These are phyloP conservation scores for Acmispon strigosus DNA, from an alignment of 306 rosid genomes.

Conservation along the genomic window DNA sequence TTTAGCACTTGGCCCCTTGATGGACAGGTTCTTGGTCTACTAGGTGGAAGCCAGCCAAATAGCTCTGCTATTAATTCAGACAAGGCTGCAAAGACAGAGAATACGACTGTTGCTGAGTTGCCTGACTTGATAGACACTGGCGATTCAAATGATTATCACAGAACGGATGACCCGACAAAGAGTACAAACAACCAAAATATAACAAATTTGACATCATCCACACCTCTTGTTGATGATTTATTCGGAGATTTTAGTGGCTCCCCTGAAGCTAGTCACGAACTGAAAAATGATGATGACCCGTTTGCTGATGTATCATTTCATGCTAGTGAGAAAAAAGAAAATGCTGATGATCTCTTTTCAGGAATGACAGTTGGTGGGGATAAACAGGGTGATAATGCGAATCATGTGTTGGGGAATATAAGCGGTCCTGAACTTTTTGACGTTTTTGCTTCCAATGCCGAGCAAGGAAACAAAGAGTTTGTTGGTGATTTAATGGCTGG, in stretches of 20 bases:
- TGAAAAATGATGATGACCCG: slow-evolving; percentile 71
- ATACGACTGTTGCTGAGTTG: slow-evolving; percentile 40
- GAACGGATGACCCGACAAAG: slow-evolving; percentile 28
- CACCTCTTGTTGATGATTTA: slow-evolving; percentile 75
- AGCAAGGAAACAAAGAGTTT: slow-evolving; percentile 41
- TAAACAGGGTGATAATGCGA: slow-evolving; percentile 35
- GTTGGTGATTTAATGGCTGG: slow-evolving; percentile 57
- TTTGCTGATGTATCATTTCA: slow-evolving; percentile 93
- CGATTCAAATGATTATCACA: slow-evolving; percentile 41
- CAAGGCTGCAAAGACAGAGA: slow-evolving; percentile 38
- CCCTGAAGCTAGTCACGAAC: slow-evolving; percentile 35
- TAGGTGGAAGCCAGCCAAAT: slow-evolving; percentile 63
- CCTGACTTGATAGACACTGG: slow-evolving; percentile 88
- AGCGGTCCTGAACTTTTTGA: slow-evolving; percentile 55
- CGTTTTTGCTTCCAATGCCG: slow-evolving; percentile 54
- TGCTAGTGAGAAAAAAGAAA: slow-evolving; percentile 47
- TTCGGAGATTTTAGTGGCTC: slow-evolving; percentile 63
- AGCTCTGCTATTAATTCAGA: slow-evolving; percentile 39
- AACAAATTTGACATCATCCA: slow-evolving; percentile 35
- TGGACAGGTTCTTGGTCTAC: slow-evolving; percentile 73
- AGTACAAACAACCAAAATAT: slow-evolving; percentile 34
- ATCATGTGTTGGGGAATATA: slow-evolving; percentile 29
- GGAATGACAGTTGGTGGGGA: slow-evolving; percentile 67
- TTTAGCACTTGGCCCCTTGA: slow-evolving; percentile 13
- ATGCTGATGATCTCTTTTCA: slow-evolving; percentile 68